Conservation (phyloP, 768 basidiomycete species). For the Amanita rimosa region DNA sequence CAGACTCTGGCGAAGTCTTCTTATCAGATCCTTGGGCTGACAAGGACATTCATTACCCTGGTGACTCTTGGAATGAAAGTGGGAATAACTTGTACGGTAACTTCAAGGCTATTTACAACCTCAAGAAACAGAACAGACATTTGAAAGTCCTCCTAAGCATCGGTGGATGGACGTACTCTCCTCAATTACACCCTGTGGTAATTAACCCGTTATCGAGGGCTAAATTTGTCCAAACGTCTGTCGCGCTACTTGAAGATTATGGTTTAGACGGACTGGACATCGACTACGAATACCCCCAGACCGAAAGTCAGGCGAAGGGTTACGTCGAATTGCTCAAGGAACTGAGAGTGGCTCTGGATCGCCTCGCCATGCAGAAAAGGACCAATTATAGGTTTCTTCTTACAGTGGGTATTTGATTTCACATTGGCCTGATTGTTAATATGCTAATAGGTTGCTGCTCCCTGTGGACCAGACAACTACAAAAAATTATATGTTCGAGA, state of each 20-base stretch:
- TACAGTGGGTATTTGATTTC: constrained; percentile 37
- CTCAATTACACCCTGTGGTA: constrained; percentile 78
- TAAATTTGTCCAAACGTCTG: constrained; percentile 71
- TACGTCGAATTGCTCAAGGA: constrained; percentile 78
- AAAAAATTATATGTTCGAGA: constrained; percentile 64
- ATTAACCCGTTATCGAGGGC: constrained; percentile 47
- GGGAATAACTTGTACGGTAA: constrained; percentile 93
- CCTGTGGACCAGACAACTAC: constrained; percentile 85
- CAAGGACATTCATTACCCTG: constrained; percentile 92
- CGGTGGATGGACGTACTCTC: constrained; percentile 92
- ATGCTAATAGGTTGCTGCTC: constrained; percentile 75
- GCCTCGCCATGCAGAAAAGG: constrained; percentile 49
- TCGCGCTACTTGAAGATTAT: constrained; percentile 80
- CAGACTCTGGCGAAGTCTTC: constrained; percentile 77
- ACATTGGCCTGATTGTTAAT: constrained; percentile 3
- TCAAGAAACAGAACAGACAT: constrained; percentile 80
- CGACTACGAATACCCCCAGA: constrained; percentile 88
- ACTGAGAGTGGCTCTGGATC: constrained; percentile 64
- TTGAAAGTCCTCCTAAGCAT: constrained; percentile 80
- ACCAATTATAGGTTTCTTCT: constrained; percentile 56
- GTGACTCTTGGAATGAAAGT: constrained; percentile 88
- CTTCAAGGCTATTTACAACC: constrained; percentile 83
- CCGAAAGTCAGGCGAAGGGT: constrained; percentile 65
- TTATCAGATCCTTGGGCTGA: constrained; percentile 93
- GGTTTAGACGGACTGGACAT: constrained; percentile 89